A percentile compares a stretch with the other conserved stretches of the same genome.
These are phyloP conservation scores for Kluyveromyces lactis DNA, from an alignment of 805 yeast species.

Conservation along the genomic window DNA sequence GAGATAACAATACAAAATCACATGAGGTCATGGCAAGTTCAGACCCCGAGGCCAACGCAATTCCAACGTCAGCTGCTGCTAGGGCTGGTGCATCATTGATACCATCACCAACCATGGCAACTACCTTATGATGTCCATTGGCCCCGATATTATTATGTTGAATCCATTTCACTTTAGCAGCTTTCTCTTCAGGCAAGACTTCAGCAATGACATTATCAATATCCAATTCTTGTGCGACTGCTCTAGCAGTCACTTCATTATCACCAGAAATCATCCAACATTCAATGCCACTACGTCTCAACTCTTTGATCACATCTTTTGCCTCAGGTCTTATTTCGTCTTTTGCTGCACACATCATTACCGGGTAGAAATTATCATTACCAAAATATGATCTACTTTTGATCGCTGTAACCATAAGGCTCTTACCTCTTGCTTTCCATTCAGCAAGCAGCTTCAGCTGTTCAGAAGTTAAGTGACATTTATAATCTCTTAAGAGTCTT, in stretches of 20 bases:
- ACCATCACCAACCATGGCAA: constrained; percentile 82
- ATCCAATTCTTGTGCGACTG: constrained; percentile 57
- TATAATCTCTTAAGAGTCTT: constrained; percentile 41
- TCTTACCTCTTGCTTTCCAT: constrained; percentile 61
- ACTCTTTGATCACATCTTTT: constrained; percentile 36
- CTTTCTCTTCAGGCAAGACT: constrained; percentile 68
- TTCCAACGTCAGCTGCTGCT: constrained; percentile 66
- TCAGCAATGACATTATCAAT: constrained; percentile 57
- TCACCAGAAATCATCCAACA: constrained; percentile 80
- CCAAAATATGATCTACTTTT: constrained; percentile 24
- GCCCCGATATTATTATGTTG: constrained; percentile 33
- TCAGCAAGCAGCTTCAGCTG: constrained; percentile 31
- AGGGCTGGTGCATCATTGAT: constrained; percentile 79
- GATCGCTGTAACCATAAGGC: constrained; percentile 50
- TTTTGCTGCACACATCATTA: constrained; percentile 48
- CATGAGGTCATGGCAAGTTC: constrained; percentile 70
- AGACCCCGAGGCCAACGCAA: constrained; percentile 69
- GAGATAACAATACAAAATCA: constrained; percentile 59
- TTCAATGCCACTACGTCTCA: constrained; percentile 37
- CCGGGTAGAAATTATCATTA: constrained; percentile 30
- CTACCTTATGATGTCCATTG: constrained; percentile 23
- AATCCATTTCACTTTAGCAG: constrained; percentile 47
- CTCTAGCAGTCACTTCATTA: constrained; percentile 54
- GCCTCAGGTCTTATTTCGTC: constrained; percentile 58
- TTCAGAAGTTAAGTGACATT: constrained; percentile 30